Evolutionary conservation across 129 eudicot species (phyloP).

Genomic region (sunflower (Helianthus annuus)): HanXRQr2.0-SUNRISE NC_035449.2:4553125-4553624

Average conservation of each 20-base stretch:
- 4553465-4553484: slow-evolving; percentile 72
- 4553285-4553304: no score
- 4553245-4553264: no score
- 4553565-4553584: slow-evolving; percentile 78
- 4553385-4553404: not conserved
- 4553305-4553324: not conserved
- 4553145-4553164: no score
- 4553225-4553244: no score
- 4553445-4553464: slow-evolving; percentile 28
- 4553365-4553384: not conserved
- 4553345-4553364: not conserved
- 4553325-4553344: slow-evolving; percentile 4
- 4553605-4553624: slow-evolving; percentile 76
- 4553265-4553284: no score
- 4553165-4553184: no score
- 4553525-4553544: slow-evolving; percentile 74
- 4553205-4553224: no score
- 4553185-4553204: no score
- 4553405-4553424: slow-evolving; percentile 7
- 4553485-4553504: slow-evolving; percentile 74
- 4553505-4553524: slow-evolving; percentile 62
- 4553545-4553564: slow-evolving; percentile 79
- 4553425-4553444: not conserved
- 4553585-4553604: slow-evolving; percentile 76
- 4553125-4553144: no score